Base-by-base conservation (phyloP, 139 green algal genomes). In the Ettlia oleoabundans region DNA sequence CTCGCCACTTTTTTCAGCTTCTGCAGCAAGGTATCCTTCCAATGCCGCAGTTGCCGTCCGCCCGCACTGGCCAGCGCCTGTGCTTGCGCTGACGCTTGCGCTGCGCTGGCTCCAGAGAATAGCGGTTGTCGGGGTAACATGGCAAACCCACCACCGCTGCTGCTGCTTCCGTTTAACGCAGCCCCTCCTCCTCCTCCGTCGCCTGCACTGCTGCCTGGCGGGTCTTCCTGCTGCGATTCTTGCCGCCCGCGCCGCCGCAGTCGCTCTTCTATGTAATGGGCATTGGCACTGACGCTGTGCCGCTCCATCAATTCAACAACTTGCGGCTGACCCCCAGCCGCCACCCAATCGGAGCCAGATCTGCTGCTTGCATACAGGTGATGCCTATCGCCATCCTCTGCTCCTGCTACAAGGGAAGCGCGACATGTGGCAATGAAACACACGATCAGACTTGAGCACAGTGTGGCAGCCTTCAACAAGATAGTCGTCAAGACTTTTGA, bases 1-100 rank as follows among this genome's bases (percentile, higher is more conserved):
- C 81, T 93, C 26, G 90, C 88, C 30, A 82, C 91, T 4, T 82
- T 75, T 41, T 91, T 90, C n/a, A 94, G 82, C 63, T 86, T 84
- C 1, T 90, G 42, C 30, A 93, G 77, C 18, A 92, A 26, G 13
- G 51, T 83, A 9, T 85, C 74, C 40, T 82, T 82, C 7, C 78
- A 80, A 8, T 82, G 64, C 24, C 30, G 35, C 37, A 87, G 68
- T 15, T 78, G 72, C 53, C 74, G 78, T 65, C 78, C 75, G 58
- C 75, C 75, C 6, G n/a, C 75, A 13, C 3, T 33, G 9, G 41
- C 75, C 55, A 81, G 40, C 38, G 75, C 58, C 5, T 43, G 47
- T 18, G 38, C 58, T 22, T 66, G 51, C 58, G 55, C 55, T 9
- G 47, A 24, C 13, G 47, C 47, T 10, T 52, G 10, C 24, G 43